Evolutionary conservation across 495 filamentous ascomycete genomes (phyloP), one percentile per base, ranked within the genome.

Genomic region (Xylaria scruposa): DNA sequence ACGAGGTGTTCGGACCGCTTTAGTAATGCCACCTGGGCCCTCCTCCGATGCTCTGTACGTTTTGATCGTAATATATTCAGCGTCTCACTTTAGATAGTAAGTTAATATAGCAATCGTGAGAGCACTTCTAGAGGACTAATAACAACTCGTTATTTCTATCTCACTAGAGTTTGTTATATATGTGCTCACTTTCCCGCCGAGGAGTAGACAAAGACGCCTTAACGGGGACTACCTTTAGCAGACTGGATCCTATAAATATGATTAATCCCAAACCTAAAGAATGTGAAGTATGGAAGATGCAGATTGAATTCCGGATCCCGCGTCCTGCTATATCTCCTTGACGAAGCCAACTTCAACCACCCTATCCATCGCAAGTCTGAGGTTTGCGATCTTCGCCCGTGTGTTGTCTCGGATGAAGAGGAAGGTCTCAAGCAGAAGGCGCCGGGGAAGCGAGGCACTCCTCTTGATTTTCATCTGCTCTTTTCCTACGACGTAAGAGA

Each of bases 391-490:
- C 78, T 90, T 92, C 2, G 83, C 85, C 26, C 91, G 81, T 13
- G 88, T 90, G 75, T 91, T 92, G n/a, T 92, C 90, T 51, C 91
- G 75, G 64, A 93, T 85, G 87, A 89, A 93, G 53, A 93, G 77
- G 73, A 93, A 94, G 0, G 83, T 78, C 54, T 78, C 81, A 64
- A 93, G 76, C 9, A 89, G 47, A 0, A 87, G 29, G 53, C 76
- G 84, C 15, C 90, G 81, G 40, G 83, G 62, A 44, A 85, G 75
- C 36, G 85, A 82, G 29, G 82, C 84, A 8, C 78, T 80, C 8
- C 70, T 51, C 60, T 79, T 81, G 72, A 93, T 84, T 24, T 81
- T 81, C 85, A 94, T 86, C 81, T 92, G 86, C 72, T 93, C 91
- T 77, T 93, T 94, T 19, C 91, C 91, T 19, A 93, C 83, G 26